Evolutionary conservation across 192 early-diverging fungal genomes (phyloP), one percentile per base, ranked within the genome.

Genomic region (Tieghemiomyces parasiticus): DNA sequence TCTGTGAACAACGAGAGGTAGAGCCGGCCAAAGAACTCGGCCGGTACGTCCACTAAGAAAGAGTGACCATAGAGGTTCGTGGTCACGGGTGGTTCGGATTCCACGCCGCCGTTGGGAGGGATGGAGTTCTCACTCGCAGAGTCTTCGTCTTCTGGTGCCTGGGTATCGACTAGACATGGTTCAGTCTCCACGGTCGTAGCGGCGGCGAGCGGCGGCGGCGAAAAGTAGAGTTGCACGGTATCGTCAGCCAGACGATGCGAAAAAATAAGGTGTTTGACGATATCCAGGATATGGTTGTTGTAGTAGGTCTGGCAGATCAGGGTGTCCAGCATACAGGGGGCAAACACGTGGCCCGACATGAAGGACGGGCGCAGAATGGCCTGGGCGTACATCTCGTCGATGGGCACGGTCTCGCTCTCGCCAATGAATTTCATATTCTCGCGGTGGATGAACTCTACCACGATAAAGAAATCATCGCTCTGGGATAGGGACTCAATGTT

Each of bases 371-470:
- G 66, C 58, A 85, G 60, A 46, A 86, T 68, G 44, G 75, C 77
- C 65, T 84, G 83, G 10, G 74, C 84, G 32, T 72, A 73, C 29
- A 80, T 67, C 46, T 79, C 78, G 58, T 77, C 67, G 63, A 73
- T 74, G 31, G 68, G 69, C n/a, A 76, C 64, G 3, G 74, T 73
- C 59, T 78, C 78, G 25, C 72, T 76, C 48, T 81, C 74, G 29
- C 86, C 85, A 44, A 88, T 77, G 61, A 87, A 79, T 70, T 88
- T 85, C 72, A 85, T 82, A 63, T 83, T 87, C 62, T 88, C 79
- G 64, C 69, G 71, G 62, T 85, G 77, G 49, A 82, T 71, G 63
- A 86, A 85, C 71, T 88, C 86, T 49, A 85, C 78, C 26, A 76
- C 79, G 53, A 84, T 68, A 71, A 87, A 85, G 48, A 79, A 79